Base-by-base conservation (phyloP, 176 grass and related monocot genomes). In the Alloteropsis semialata region DNA sequence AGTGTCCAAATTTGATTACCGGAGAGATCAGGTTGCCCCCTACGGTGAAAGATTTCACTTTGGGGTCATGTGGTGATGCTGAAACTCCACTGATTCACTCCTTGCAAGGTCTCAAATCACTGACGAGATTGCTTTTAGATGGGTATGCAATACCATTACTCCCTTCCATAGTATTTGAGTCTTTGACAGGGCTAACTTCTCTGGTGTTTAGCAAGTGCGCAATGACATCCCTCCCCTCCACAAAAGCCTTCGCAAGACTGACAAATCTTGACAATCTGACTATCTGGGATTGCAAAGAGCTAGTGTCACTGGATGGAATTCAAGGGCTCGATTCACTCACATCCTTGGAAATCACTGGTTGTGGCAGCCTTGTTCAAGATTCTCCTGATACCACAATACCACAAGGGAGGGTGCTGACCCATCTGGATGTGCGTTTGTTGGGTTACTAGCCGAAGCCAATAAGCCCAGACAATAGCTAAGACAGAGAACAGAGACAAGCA, bases 281-380 rank as follows among this genome's bases (percentile, higher is more conserved):
- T 2, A 80, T 89, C 25, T 46, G 71, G 53, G 43, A 51, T 34
- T 92, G 91, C 65, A 78, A 73, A 49, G 43, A 92, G 55, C 69
- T 89, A 59, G 32, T 67, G 2, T 92, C 87, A 58, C 32, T 89
- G 43, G 68, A 44, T 72, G 87, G 87, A 43, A 85, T 87, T 22
- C 76, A 87, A 46, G 80, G 42, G 21, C 73, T 89, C 24, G 4
- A 67, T 30, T 83, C 79, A 1, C 87, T 89, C 5, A 42, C 32
- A 17, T 59, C 12, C 30, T 64, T 92, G 74, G 5, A 29, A 84
- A 92, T 92, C 25, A 14, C 3, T 14, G 75, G 79, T 29, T 92
- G 90, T 46, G 45, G 51, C 33, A 89, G 83, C 9, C 74, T 89
- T 62, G 55, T 78, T 45, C 46, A 54, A 60, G 56, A 49, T 58